Percentiles rank a stretch among this genome's conserved stretches.
Evolutionary conservation across 176 grass and related monocot genomes (phyloP).

Genomic region (Calamus simplicifolius): DNA sequence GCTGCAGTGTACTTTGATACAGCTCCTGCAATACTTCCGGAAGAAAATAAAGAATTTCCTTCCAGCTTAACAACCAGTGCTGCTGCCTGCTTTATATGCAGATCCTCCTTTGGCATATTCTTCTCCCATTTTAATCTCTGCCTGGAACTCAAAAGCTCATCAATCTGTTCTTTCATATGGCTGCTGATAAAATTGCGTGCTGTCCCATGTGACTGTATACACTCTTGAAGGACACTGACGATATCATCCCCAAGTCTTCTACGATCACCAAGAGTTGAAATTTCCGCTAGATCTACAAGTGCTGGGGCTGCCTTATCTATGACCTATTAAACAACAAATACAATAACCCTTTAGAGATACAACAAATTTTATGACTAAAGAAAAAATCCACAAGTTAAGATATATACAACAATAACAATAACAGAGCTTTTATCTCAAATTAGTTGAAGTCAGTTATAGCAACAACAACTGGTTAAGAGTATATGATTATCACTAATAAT

Average conservation of each 20-base stretch:
- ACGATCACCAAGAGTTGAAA: slow-evolving; percentile 64
- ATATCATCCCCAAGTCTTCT: slow-evolving; percentile 82
- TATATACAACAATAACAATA: no score
- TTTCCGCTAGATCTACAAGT: slow-evolving; percentile 71
- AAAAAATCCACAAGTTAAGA: no score
- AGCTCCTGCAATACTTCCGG: slow-evolving; percentile 84
- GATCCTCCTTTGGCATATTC: slow-evolving; percentile 93
- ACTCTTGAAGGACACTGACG: slow-evolving; percentile 65
- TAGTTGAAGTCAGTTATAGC: no score
- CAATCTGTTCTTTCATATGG: slow-evolving; percentile 65
- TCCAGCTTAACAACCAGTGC: slow-evolving; percentile 96
- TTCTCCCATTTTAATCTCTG: slow-evolving; percentile 81
- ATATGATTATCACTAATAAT: no score
- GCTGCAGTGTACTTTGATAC: slow-evolving; percentile 95
- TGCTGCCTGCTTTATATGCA: slow-evolving; percentile 96
- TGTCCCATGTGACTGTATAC: slow-evolving; percentile 38
- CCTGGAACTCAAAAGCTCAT: slow-evolving; percentile 73
- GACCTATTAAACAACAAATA: slow-evolving; percentile 31
- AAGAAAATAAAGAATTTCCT: slow-evolving; percentile 97
- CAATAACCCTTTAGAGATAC: neutral
- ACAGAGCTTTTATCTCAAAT: no score
- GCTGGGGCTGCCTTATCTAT: slow-evolving; percentile 83
- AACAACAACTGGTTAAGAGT: no score
- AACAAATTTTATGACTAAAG: no score
- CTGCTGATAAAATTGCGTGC: slow-evolving; percentile 37